These are phyloP conservation scores for Trichoderma citrinoviride DNA, from an alignment of 2,329 filamentous ascomycete genomes.

Conservation along the genomic window DNA sequence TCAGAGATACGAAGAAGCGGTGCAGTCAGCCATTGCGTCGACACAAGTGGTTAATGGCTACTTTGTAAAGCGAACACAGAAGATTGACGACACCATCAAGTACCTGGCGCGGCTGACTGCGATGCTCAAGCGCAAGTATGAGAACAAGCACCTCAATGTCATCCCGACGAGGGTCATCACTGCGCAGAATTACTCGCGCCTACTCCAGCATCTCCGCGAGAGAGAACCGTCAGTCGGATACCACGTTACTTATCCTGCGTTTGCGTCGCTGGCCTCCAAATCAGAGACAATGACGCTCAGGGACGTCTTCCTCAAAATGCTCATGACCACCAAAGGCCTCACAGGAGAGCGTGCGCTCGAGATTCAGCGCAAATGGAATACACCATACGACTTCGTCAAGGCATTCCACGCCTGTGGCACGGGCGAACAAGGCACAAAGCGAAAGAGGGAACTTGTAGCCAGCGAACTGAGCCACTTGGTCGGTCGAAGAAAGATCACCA, in stretches of 20 bases:
- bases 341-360: conserved; percentile 76
- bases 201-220: conserved; percentile 58
- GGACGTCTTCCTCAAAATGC: conserved; percentile 78
- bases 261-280: conserved; percentile 71
- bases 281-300: conserved; percentile 70
- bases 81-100: conserved; percentile 73
- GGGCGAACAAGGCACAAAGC: conserved; percentile 51
- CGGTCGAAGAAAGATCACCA: conserved; percentile 66
- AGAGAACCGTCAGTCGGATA: conserved; percentile 51
- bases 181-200: conserved; percentile 61
- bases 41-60: conserved; percentile 77
- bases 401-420: conserved; percentile 59
- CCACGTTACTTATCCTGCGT: conserved; percentile 68
- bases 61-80: conserved; percentile 73
- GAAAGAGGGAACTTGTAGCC: conserved; percentile 59
- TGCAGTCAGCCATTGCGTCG: conserved; percentile 70
- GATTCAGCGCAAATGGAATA: conserved; percentile 76
- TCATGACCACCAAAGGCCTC: conserved; percentile 75
- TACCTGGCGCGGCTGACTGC: conserved; percentile 72
- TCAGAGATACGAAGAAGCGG: conserved; percentile 61
- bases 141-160: conserved; percentile 54
- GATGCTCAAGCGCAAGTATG: conserved; percentile 64
- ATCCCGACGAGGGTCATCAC: conserved; percentile 66
- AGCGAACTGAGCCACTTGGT: conserved; percentile 56
- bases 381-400: conserved; percentile 67